These are phyloP conservation scores for Eucalyptus curtisii DNA, from an alignment of 345 rosid species.

Conservation along the genomic window DNA sequence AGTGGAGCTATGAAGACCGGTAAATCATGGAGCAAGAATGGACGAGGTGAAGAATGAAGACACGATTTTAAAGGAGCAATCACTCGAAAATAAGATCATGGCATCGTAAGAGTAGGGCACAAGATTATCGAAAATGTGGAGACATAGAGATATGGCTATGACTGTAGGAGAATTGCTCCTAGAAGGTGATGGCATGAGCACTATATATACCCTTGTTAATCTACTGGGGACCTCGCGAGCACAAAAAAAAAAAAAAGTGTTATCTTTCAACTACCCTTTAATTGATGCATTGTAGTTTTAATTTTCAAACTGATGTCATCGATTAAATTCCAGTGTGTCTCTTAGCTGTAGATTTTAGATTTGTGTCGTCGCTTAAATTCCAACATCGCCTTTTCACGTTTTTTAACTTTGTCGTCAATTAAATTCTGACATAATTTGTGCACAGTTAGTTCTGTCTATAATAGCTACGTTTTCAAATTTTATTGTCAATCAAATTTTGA, in stretches of 20 bases:
- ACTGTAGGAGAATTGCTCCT: not conserved
- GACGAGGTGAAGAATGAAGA: not conserved
- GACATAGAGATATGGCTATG: not conserved
- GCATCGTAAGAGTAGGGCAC: not conserved
- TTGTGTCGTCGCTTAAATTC: fast-evolving
- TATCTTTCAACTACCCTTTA: no score
- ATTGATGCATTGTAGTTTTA: not conserved
- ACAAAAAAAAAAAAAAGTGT: no score
- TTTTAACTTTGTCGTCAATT: not conserved
- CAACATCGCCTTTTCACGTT: not conserved
- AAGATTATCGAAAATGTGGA: no score
- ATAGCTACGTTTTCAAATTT: no score
- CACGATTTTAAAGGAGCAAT: not conserved
- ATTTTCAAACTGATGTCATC: not conserved
- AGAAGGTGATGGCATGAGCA: not conserved
- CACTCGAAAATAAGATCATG: not conserved
- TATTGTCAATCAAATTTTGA: no score
- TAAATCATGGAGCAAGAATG: not conserved
- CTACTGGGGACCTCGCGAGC: fast-evolving
- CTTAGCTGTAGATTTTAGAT: no score
- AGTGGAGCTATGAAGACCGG: not conserved
- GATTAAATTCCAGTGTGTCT: no score
- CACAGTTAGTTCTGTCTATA: no score
- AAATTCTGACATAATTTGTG: no score
- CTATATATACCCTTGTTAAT: not conserved